Percentiles rank a stretch among this genome's conserved stretches.
These are phyloP conservation scores for Aspergillus nomiae DNA, from an alignment of 2,329 filamentous ascomycete genomes.

Conservation along the genomic window DNA sequence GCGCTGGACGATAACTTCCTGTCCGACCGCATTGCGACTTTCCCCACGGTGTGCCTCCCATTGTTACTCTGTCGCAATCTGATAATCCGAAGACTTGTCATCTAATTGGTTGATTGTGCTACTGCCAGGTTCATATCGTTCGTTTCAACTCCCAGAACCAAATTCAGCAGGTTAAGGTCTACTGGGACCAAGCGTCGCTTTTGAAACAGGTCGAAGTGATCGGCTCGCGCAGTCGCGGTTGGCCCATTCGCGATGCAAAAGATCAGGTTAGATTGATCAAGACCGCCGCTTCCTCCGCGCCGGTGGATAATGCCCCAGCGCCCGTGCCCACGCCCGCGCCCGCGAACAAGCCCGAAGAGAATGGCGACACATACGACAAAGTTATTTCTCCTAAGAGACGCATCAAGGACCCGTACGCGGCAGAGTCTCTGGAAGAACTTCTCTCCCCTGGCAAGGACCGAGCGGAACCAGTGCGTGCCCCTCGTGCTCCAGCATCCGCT, in stretches of 20 bases:
- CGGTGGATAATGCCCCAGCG: conserved; percentile 10
- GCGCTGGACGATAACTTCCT: conserved; percentile 93
- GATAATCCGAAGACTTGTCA: conserved; percentile 1
- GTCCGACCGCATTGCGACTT: conserved; percentile 73
- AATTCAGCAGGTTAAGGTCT: conserved; percentile 83
- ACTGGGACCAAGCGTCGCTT: conserved; percentile 93
- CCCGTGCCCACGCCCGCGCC: not conserved
- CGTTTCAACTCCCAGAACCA: conserved; percentile 74
- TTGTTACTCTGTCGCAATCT: not conserved
- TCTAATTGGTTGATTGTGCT: conserved; percentile 10
- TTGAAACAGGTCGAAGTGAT: conserved; percentile 94
- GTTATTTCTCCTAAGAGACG: conserved; percentile 42
- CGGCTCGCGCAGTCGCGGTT: conserved; percentile 84
- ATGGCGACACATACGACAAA: conserved; percentile 6
- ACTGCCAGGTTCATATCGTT: conserved; percentile 77
- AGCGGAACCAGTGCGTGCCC: conserved; percentile 56
- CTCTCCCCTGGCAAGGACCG: conserved; percentile 59
- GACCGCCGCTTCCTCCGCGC: conserved; percentile 44
- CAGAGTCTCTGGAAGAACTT: conserved; percentile 68
- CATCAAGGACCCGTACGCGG: conserved; percentile 47
- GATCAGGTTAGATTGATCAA: conserved; percentile 80
- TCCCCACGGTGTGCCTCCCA: conserved; percentile 71
- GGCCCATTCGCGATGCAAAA: conserved; percentile 86
- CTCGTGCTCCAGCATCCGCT: conserved; percentile 64
- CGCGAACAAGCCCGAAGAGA: conserved; percentile 7